Base-by-base conservation (phyloP, 345 rosid genomes). In the Durio zibethinus region DNA sequence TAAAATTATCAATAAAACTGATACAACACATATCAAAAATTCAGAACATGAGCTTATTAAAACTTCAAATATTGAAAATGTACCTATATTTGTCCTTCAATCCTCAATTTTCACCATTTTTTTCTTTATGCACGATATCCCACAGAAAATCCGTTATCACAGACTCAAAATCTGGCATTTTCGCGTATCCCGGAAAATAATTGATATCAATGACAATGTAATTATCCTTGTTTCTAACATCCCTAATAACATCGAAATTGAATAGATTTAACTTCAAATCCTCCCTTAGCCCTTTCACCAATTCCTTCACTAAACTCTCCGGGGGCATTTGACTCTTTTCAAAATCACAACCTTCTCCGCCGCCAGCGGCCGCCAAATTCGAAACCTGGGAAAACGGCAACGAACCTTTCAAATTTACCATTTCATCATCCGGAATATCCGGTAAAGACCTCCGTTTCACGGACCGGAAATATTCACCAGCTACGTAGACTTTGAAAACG, bases 101-200 rank as follows among this genome's bases (percentile, higher is more conserved):
- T 21, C 72, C 50, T 35, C 52, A 78, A 10, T 11, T 14, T 33
- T 25, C 40, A 48, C 61, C 45, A 35, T 43, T 50, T 31, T 73
- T 53, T 76, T 81, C 86, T 75, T 80, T 80, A 6, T 74, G 43
- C 60, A 88, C 74, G 77, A 88, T 73, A 60, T 82, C 82, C 79
- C 80, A 76, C 77, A 88, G 81, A 81, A 91, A 91, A 36, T 83
- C 75, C 1, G 91, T 89, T 83, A 91, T 77, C 1, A 89, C 57
- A 35, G 83, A 72, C 85, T 88, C 91, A 57, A 82, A 91, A 76
- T 78, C 75, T 0, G 95, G 93, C 87, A 89, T 81, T 86, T 91
- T 91, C 6, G 86, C 90, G 53, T 84, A 91, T 42, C 95, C 91
- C 38, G 93, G 93, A 73, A 91, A 89, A 84, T 91, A 91, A 84